Conservation (phyloP, 2,329 filamentous ascomycete species). For the Basipetospora chlamydospora region DNA sequence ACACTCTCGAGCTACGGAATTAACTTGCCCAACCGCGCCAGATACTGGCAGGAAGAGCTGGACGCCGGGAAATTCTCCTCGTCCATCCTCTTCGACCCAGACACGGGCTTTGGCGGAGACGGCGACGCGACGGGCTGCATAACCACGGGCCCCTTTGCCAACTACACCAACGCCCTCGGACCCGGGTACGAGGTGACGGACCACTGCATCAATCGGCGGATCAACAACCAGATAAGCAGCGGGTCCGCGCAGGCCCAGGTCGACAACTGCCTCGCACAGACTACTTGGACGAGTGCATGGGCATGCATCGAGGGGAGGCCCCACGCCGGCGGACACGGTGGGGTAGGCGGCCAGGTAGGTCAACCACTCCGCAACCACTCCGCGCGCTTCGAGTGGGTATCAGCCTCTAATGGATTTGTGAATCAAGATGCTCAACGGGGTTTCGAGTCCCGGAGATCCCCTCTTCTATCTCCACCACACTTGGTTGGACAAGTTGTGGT, state of each 20-base stretch:
- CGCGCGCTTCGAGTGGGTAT: background rate
- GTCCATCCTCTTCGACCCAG: slow-evolving; percentile 5
- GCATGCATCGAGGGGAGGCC: background rate
- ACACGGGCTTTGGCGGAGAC: slow-evolving; percentile 5
- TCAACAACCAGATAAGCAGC: slow-evolving; percentile 3
- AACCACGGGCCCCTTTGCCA: slow-evolving; percentile 7
- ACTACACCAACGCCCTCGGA: slow-evolving; percentile 7
- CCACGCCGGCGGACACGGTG: slow-evolving; percentile 2
- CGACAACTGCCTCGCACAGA: background rate
- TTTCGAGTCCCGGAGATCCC: slow-evolving; percentile 9
- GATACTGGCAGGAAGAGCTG: slow-evolving; percentile 7
- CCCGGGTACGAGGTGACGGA: slow-evolving; percentile 5
- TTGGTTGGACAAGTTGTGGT: slow-evolving; percentile 11
- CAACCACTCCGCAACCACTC: background rate
- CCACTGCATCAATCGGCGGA: slow-evolving; percentile 5
- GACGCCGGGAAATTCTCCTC: slow-evolving; percentile 6
- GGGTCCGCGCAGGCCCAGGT: background rate
- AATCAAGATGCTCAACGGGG: slow-evolving; percentile 1
- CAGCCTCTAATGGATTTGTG: background rate
- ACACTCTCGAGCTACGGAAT: background rate
- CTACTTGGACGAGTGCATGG: background rate
- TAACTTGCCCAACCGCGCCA: background rate
- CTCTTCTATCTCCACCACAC: slow-evolving; percentile 12
- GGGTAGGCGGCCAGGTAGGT: slow-evolving; percentile 3
- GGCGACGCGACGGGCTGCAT: slow-evolving; percentile 4